phyloP scores from a whole-genome alignment of 495 filamentous ascomycete species.

The Apodospora peruviana region DNA sequence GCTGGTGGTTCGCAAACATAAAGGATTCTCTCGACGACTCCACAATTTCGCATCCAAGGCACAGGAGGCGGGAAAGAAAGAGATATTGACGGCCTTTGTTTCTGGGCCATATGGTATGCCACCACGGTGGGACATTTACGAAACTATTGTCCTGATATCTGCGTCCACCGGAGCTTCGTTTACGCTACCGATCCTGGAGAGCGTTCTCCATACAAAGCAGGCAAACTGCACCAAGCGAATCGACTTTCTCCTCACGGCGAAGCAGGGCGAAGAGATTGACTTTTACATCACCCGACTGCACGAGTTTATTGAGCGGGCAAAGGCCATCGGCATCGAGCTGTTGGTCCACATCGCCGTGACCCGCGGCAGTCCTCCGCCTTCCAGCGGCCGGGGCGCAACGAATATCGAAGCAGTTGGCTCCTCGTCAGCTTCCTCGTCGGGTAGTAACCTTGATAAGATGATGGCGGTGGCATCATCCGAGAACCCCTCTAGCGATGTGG shows the following conservation, averaged over 20 bases:
- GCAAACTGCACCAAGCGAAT: constrained; percentile 57
- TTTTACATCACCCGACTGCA: constrained; percentile 64
- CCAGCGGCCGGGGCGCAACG: background rate
- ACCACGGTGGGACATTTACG: constrained; percentile 52
- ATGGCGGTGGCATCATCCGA: constrained; percentile 20
- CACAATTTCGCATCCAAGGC: constrained; percentile 56
- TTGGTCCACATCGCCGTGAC: constrained; percentile 53
- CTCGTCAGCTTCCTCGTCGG: constrained; percentile 13
- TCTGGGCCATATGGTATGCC: constrained; percentile 55
- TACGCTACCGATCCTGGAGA: constrained; percentile 51
- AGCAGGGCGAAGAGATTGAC: constrained; percentile 57
- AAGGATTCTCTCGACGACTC: constrained; percentile 64
- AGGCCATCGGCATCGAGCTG: constrained; percentile 40
- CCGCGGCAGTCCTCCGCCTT: constrained; percentile 22
- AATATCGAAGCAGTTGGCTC: background rate
- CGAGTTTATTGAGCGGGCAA: constrained; percentile 49
- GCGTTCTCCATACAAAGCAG: constrained; percentile 35
- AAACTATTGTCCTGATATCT: constrained; percentile 53
- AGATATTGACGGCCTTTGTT: constrained; percentile 41
- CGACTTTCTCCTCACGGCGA: constrained; percentile 70
- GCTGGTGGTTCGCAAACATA: constrained; percentile 65
- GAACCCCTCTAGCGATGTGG: constrained; percentile 14
- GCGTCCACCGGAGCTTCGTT: constrained; percentile 55
- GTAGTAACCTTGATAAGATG: constrained; percentile 8
- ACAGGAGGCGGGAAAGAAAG: constrained; percentile 23